Evolutionary conservation across 306 rosid genomes (phyloP).

Genomic region (Purshia tridentata): DNA sequence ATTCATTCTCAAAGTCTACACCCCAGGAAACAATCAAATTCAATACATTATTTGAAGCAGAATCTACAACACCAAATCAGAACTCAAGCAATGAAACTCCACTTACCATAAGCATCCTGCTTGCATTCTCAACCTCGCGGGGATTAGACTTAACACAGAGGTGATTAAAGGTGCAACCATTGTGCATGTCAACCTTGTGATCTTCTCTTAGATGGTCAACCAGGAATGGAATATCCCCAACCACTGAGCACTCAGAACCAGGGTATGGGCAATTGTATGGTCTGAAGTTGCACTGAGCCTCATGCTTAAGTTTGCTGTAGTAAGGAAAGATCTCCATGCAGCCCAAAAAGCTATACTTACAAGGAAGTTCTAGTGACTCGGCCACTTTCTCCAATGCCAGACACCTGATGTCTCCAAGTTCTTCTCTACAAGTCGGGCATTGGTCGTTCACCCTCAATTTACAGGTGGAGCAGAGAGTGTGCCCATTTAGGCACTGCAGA

Average conservation of each 20-base stretch:
- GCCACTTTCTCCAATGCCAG: slow-evolving; percentile 34
- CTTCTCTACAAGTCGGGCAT: slow-evolving; percentile 33
- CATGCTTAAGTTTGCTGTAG: slow-evolving; percentile 31
- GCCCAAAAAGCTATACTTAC: slow-evolving; percentile 29
- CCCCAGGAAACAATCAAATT: background rate
- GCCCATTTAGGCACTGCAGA: slow-evolving; percentile 37
- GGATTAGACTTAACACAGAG: slow-evolving; percentile 28
- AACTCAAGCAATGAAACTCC: background rate
- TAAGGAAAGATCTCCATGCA: slow-evolving; percentile 28
- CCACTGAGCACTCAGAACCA: slow-evolving; percentile 21
- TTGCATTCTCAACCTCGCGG: slow-evolving; percentile 18
- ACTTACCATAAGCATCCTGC: slow-evolving; percentile 31
- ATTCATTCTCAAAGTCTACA: background rate
- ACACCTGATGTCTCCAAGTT: slow-evolving; percentile 34
- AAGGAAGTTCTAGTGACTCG: slow-evolving; percentile 22
- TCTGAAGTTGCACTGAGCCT: slow-evolving; percentile 24
- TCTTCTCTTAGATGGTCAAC: slow-evolving; percentile 23
- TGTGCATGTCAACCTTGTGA: slow-evolving; percentile 32
- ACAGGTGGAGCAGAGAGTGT: slow-evolving; percentile 26
- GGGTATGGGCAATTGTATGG: slow-evolving; percentile 29
- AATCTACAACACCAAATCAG: background rate
- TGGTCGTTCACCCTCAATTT: slow-evolving; percentile 21
- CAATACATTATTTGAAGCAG: background rate
- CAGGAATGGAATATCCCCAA: slow-evolving; percentile 26
- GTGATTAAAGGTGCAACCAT: slow-evolving; percentile 27